These are phyloP conservation scores for Serendipita indica DNA, from an alignment of 768 basidiomycete genomes.

Conservation along the genomic window DNA sequence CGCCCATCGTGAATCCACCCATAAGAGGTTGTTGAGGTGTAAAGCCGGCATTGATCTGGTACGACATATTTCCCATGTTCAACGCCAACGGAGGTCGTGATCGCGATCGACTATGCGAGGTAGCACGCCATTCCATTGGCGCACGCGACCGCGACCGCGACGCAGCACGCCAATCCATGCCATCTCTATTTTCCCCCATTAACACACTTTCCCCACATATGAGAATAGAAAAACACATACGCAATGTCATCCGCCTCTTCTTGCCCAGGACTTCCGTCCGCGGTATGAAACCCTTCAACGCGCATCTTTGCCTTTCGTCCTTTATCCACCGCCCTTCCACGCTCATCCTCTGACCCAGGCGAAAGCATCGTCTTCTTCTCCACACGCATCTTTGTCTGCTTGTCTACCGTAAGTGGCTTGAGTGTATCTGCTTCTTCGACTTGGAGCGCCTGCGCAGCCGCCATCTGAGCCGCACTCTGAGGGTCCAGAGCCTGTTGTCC, in stretches of 20 bases:
- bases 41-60: slow-evolving; percentile 47
- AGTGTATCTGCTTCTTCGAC: not conserved
- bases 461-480: not conserved
- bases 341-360: slow-evolving; percentile 14
- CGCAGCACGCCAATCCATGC: slow-evolving; percentile 84
- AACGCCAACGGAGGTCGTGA: slow-evolving; percentile 36
- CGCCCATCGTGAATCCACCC: not conserved
- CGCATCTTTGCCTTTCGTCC: slow-evolving; percentile 55
- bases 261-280: slow-evolving; percentile 52
- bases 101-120: slow-evolving; percentile 58
- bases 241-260: slow-evolving; percentile 54
- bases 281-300: slow-evolving; percentile 69
- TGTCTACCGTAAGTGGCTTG: slow-evolving; percentile 6
- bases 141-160: slow-evolving; percentile 22
- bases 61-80: slow-evolving; percentile 30
- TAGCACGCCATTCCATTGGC: slow-evolving; percentile 25
- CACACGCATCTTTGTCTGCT: not conserved
- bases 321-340: slow-evolving; percentile 67
- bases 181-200: slow-evolving; percentile 27
- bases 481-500: slow-evolving; percentile 12
- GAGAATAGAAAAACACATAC: slow-evolving; percentile 33
- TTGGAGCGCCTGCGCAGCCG: not conserved
- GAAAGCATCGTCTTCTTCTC: not conserved
- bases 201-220: slow-evolving; percentile 17
- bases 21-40: not conserved